These are phyloP conservation scores for Komagataella mondaviorum DNA, from an alignment of 805 yeast species.

Conservation along the genomic window DNA sequence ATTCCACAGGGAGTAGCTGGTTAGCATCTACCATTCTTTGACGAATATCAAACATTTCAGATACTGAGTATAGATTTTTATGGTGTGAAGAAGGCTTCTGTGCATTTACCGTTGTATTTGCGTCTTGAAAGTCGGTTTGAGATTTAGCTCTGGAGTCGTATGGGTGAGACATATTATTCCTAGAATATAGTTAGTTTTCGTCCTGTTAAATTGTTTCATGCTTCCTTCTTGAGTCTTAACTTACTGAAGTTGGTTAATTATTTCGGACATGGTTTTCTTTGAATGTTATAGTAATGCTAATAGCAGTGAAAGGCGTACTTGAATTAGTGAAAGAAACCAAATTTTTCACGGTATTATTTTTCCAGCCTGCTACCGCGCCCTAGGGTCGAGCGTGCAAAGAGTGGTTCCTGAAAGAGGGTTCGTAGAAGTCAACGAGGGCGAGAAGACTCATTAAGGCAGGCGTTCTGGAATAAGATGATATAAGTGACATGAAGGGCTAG, in stretches of 20 bases:
- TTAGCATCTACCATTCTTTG: slow-evolving; percentile 20
- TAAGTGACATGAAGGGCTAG: no score
- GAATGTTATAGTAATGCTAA: neutral
- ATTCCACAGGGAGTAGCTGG: slow-evolving; percentile 12
- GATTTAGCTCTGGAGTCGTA: neutral
- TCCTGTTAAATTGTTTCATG: neutral
- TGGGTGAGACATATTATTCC: neutral
- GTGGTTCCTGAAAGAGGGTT: neutral
- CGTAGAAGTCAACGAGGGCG: no score
- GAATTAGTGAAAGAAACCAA: slow-evolving; percentile 2
- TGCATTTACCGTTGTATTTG: neutral
- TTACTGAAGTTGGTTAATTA: neutral
- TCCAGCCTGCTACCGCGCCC: slow-evolving; percentile 1
- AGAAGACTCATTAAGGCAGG: no score
- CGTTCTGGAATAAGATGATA: no score
- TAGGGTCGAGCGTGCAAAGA: slow-evolving; percentile 5
- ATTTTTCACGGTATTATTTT: slow-evolving; percentile 2
- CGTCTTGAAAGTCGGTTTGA: neutral
- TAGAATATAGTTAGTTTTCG: neutral
- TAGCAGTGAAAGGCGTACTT: slow-evolving; percentile 1
- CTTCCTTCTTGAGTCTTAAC: neutral
- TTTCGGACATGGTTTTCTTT: neutral
- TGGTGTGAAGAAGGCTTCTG: neutral
- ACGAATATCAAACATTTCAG: slow-evolving; percentile 43
- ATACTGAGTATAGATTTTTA: slow-evolving; percentile 25